Base-by-base conservation (phyloP, 768 basidiomycete genomes). In the Leccinellum rugosiceps region DNA sequence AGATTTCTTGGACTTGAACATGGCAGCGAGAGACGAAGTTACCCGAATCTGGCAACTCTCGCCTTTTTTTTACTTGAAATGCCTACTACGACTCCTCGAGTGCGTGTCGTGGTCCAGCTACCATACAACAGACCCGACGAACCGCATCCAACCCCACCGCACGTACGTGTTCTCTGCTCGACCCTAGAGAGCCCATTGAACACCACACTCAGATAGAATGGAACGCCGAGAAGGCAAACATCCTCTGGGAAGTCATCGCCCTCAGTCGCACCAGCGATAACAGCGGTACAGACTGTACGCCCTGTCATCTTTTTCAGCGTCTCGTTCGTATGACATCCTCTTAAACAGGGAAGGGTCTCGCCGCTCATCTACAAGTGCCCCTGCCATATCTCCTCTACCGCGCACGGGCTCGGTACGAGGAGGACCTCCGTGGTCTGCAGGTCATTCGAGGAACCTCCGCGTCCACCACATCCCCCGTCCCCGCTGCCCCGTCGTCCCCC, bases 231-330 rank as follows among this genome's bases (percentile, higher is more conserved):
- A 94, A 93, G 70, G 92, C 92, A 46, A 86, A 87, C 59, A 83
- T 90, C 6, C 76, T 94, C 8, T 94, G 92, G 92, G 90, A 91
- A 71, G 88, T 90, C 45, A 92, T 94, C 60, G 86, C 90, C 53
- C 80, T 83, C 63, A 90, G 89, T 32, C 80, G 90, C 54, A 80
- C 85, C 6, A 83, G 80, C 28, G 88, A 91, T 59, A 85, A 84
- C 53, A 81, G 83, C 17, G 88, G 83, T 41, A 84, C 89, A 35
- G 91, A 94, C 71, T 94, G 92, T 92, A 66, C 75, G 87, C 79
- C 10, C 19, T 34, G 43, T 21, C 46, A 23, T 3, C 47, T 38
- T 44, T 4, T 7, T 19, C n/a, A n/a, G 15, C 41, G 6, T 25
- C 50, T 32, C 23, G 38, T 32, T 58, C 23, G 19, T 43, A 38